A percentile compares a stretch with the other conserved stretches of the same genome.
Evolutionary conservation across 805 yeast species (phyloP).

Genomic region (Kodamaea lidongshanica): DNA sequence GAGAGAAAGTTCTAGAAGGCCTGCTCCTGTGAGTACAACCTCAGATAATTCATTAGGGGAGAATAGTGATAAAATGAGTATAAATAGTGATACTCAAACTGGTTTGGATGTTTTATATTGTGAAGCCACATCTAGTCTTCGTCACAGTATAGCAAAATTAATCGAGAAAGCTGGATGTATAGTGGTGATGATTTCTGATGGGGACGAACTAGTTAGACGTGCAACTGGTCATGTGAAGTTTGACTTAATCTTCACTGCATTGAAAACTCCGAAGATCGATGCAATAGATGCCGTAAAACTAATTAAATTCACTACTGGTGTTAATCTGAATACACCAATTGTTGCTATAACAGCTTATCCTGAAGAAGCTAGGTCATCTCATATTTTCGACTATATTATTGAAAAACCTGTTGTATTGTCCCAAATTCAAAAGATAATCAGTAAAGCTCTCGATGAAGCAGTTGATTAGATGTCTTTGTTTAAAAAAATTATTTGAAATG

Average conservation of each 20-base stretch:
- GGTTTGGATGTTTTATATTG: conserved; percentile 70
- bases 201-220: conserved; percentile 75
- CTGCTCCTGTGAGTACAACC: conserved; percentile 1
- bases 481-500: no score
- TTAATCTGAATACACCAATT: conserved; percentile 72
- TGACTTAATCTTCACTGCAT: conserved; percentile 75
- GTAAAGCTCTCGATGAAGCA: conserved; percentile 20
- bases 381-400: conserved; percentile 59
- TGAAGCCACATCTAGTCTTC: conserved; percentile 79
- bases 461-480: conserved; percentile 13
- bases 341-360: conserved; percentile 69
- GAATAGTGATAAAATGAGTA: background rate
- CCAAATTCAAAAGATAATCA: conserved; percentile 18
- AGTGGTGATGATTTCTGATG: conserved; percentile 69
- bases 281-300: conserved; percentile 74
- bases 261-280: conserved; percentile 59
- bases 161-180: conserved; percentile 70
- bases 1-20: conserved; percentile 42
- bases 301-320: conserved; percentile 66
- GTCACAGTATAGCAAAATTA: conserved; percentile 59
- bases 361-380: conserved; percentile 53
- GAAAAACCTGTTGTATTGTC: conserved; percentile 56
- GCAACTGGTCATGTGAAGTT: conserved; percentile 80
- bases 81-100: conserved; percentile 4
- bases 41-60: conserved; percentile 7